These are phyloP conservation scores for Naganishia vishniacii DNA, from an alignment of 768 basidiomycete genomes.

Conservation along the genomic window DNA sequence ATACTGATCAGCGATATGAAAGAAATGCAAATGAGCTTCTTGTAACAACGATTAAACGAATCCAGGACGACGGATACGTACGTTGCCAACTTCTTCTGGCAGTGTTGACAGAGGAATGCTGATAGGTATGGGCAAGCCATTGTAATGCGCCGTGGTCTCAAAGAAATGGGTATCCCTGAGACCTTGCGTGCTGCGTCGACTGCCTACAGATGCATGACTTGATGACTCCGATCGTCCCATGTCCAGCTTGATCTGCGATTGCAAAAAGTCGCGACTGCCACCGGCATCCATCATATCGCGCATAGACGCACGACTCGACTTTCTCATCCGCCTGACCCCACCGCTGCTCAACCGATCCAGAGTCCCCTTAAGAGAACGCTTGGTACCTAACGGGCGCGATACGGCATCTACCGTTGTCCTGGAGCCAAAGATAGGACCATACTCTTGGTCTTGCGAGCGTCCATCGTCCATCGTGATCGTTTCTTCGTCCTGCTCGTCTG, in stretches of 20 bases:
- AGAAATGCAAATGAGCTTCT: neutral
- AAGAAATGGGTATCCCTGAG: slow-evolving; percentile 71
- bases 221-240: neutral
- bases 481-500: neutral
- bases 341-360: slow-evolving; percentile 12
- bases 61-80: too few species aligned
- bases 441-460: neutral
- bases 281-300: neutral
- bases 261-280: slow-evolving; percentile 29
- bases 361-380: slow-evolving; percentile 20
- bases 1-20: slow-evolving; percentile 60
- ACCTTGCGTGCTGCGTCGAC: neutral
- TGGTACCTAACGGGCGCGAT: neutral
- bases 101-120: slow-evolving; percentile 84
- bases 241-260: slow-evolving; percentile 2
- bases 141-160: slow-evolving; percentile 76
- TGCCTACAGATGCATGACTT: neutral
- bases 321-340: slow-evolving; percentile 20
- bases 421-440: neutral
- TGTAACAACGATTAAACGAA: too few species aligned
- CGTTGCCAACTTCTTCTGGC: slow-evolving; percentile 93
- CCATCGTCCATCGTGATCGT: neutral
- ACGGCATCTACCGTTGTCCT: neutral
- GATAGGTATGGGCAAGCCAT: slow-evolving; percentile 74
- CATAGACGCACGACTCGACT: slow-evolving; percentile 21